Percentiles rank a stretch among this genome's conserved stretches.
phyloP scores from a whole-genome alignment of 2,329 filamentous ascomycete genomes.

The Arthrinium puccinioides region DNA sequence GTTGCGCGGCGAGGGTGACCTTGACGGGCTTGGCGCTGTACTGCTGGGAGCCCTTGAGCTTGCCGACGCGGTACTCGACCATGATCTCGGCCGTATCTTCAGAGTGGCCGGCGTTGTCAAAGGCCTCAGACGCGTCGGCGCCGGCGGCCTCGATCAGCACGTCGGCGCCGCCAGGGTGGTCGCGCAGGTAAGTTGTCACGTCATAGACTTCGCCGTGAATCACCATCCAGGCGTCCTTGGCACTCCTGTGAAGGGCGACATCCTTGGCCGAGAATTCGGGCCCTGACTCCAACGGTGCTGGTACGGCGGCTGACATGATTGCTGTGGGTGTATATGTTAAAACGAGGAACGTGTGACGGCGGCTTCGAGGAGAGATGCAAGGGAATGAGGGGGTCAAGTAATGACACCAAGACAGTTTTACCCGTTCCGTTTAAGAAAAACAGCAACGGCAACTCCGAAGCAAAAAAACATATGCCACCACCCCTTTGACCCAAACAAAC shows the following conservation, averaged over 20 bases:
- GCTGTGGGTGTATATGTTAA: too few species aligned
- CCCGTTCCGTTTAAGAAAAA: too few species aligned
- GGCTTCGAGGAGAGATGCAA: neutral
- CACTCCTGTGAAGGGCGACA: slow-evolving; percentile 41
- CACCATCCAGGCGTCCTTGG: slow-evolving; percentile 44
- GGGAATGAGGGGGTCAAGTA: neutral
- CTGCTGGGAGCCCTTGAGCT: slow-evolving; percentile 23
- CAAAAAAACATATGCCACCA: too few species aligned
- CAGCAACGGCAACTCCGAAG: too few species aligned
- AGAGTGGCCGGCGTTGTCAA: slow-evolving; percentile 79
- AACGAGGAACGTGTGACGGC: neutral
- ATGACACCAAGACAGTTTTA: too few species aligned
- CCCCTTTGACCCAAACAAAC: too few species aligned
- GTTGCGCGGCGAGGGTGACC: slow-evolving; percentile 9
- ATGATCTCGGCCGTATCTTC: slow-evolving; percentile 46
- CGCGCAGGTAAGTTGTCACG: slow-evolving; percentile 47
- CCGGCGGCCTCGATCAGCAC: slow-evolving; percentile 72
- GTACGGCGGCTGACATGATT: slow-evolving; percentile 10
- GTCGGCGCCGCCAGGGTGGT: slow-evolving; percentile 69
- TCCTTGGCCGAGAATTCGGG: slow-evolving; percentile 28
- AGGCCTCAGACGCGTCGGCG: slow-evolving; percentile 70
- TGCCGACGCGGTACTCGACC: slow-evolving; percentile 28
- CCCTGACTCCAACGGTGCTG: too few species aligned
- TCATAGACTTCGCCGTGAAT: slow-evolving; percentile 55
- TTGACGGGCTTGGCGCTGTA: slow-evolving; percentile 14